phyloP scores from a whole-genome alignment of 805 yeast genomes.

The Metschnikowia proteae region DNA sequence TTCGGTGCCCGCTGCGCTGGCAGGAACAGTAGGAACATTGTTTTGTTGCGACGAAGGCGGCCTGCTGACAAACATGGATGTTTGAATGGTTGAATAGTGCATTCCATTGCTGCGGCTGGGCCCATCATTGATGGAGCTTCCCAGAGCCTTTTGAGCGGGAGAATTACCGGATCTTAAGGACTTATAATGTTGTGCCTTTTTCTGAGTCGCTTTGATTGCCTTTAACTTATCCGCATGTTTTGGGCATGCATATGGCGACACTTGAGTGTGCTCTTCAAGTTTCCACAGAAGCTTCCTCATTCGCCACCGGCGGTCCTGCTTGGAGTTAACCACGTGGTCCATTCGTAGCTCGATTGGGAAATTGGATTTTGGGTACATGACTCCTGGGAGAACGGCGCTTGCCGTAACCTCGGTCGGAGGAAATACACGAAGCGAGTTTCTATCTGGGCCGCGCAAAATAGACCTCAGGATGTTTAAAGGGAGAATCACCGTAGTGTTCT shows the following conservation, averaged over 20 bases:
- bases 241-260: conserved; percentile 56
- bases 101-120: conserved; percentile 14
- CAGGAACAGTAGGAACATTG: conserved; percentile 10
- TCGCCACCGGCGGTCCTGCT: conserved; percentile 74
- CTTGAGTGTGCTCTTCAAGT: conserved; percentile 75
- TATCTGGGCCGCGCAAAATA: conserved; percentile 74
- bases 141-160: conserved; percentile 4
- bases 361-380: conserved; percentile 80
- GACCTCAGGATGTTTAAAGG: conserved; percentile 77
- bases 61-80: conserved; percentile 15
- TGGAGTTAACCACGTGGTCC: conserved; percentile 58
- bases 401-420: conserved; percentile 95
- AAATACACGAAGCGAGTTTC: conserved; percentile 83
- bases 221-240: conserved; percentile 52
- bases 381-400: conserved; percentile 82
- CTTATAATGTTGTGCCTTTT: conserved; percentile 13
- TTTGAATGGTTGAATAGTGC: conserved; percentile 19
- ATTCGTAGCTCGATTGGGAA: conserved; percentile 80
- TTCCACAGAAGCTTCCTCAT: conserved; percentile 88
- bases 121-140: conserved; percentile 5
- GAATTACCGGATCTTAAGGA: conserved; percentile 11
- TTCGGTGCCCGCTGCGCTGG: conserved; percentile 3
- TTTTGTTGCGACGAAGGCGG: conserved; percentile 13
- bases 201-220: conserved; percentile 38
- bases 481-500: conserved; percentile 39